These are phyloP conservation scores for Trichophyton benhamiae DNA, from an alignment of 2,329 filamentous ascomycete genomes.

Conservation along the genomic window DNA sequence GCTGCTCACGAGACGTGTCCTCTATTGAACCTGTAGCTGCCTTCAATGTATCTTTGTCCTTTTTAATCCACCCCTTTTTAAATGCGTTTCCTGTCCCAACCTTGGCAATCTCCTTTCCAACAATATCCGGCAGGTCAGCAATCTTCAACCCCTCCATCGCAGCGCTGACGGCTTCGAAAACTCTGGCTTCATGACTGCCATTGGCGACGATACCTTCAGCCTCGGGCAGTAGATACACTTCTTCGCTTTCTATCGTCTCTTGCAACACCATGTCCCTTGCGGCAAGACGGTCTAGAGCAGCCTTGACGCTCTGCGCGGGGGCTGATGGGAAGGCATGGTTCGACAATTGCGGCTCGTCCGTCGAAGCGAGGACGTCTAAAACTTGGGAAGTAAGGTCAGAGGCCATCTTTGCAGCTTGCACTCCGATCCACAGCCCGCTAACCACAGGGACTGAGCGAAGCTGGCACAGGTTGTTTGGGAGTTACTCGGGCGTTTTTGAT, in stretches of 20 bases:
- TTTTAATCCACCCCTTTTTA: conserved; percentile 58
- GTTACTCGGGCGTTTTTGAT: too few relatives aligned
- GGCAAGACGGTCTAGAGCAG: conserved; percentile 70
- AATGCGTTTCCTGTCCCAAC: conserved; percentile 93
- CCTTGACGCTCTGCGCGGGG: conserved; percentile 62
- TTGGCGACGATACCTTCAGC: conserved; percentile 59
- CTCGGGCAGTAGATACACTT: conserved; percentile 62
- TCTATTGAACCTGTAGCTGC: conserved; percentile 56
- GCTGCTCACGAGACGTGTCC: conserved; percentile 64
- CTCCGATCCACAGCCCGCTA: neutral
- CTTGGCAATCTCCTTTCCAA: conserved; percentile 38
- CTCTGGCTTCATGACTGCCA: conserved; percentile 71
- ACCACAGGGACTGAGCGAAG: neutral
- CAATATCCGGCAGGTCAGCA: conserved; percentile 47
- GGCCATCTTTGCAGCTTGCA: conserved; percentile 25
- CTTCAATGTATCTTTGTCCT: conserved; percentile 46
- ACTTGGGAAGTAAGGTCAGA: conserved; percentile 52
- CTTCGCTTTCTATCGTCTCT: conserved; percentile 68
- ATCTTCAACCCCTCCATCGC: conserved; percentile 73
- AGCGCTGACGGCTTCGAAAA: conserved; percentile 60
- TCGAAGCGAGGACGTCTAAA: conserved; percentile 51
- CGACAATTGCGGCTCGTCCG: conserved; percentile 52
- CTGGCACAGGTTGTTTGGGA: neutral
- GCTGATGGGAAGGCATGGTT: conserved; percentile 55
- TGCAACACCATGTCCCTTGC: conserved; percentile 81